Conservation (phyloP, 1,284 basidiomycete genomes). For the Lignosus rhinocerotis region DNA sequence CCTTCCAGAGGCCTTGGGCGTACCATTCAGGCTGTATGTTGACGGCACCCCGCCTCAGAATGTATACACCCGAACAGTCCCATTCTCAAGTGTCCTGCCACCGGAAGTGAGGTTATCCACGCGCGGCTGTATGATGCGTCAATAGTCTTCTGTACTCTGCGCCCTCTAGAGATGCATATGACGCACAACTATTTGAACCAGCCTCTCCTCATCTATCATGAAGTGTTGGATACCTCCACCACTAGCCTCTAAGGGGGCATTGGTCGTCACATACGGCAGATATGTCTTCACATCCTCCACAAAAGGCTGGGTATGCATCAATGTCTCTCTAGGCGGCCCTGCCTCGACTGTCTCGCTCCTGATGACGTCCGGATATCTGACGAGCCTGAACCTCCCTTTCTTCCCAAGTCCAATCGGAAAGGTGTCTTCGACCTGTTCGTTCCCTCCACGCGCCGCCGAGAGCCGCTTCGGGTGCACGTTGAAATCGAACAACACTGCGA, state of each 20-base stretch:
- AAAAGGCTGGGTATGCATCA: constrained; percentile 8
- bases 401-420: not conserved
- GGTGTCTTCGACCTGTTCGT: not conserved
- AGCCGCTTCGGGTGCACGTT: constrained; percentile 33
- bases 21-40: not conserved
- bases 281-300: constrained; percentile 8
- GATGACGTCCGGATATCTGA: not conserved
- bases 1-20: no score
- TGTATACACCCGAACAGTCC: constrained; percentile 4
- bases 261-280: constrained; percentile 13
- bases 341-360: not conserved
- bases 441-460: not conserved
- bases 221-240: not conserved
- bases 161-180: not conserved
- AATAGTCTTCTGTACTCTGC: not conserved
- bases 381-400: not conserved
- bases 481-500: constrained; percentile 35
- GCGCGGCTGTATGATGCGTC: not conserved
- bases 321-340: not conserved
- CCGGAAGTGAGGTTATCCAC: not conserved
- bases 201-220: constrained; percentile 17
- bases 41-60: not conserved
- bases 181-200: constrained; percentile 14
- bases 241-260: not conserved
- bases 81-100: not conserved